Evolutionary conservation across 495 filamentous ascomycete genomes (phyloP), one percentile per base, ranked within the genome.

Genomic region (Podospora pseudopauciseta): DNA sequence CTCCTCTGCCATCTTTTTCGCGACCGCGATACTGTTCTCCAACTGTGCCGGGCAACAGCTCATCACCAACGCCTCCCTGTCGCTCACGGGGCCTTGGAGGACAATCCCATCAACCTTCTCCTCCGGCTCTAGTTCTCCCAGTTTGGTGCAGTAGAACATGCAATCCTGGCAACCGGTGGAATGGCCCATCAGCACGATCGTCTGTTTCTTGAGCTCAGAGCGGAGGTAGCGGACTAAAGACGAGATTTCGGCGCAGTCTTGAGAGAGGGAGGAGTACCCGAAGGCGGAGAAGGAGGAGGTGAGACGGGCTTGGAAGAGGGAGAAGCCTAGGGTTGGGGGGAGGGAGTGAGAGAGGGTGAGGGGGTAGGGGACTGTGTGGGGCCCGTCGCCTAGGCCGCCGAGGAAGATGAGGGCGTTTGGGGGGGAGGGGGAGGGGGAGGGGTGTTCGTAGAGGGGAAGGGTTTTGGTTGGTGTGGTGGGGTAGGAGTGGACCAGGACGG

Each of bases 101-200:
- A 98, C 90, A 44, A 87, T 89, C 59, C 92, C 94, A 65, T 96
- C 88, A 27, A 97, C 82, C 0, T 70, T 2, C 83, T 82, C n/a
- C 80, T 78, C 16, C 76, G 65, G 57, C 70, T 77, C 11, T 75
- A 65, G 54, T 75, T 68, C 65, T 16, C 57, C 53, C 13, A 11
- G 19, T 11, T 3, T 60, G 5, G 44, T 20, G 20, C 27, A 64
- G 27, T 95, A 96, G 66, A 91, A 87, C 77, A 97, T 84, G 39
- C 91, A 87, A 73, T 96, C 93, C 80, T 84, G 95, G 68, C 91
- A 92, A 2, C 95, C 95, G 13, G 84, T 87, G 3, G 90, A 93
- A 70, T 96, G 92, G 11, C 95, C 95, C 85, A 99, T 87, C 13
- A 97, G 76, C 9, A 94, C 89, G n/a, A 97, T 80, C 73, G 89